These are phyloP conservation scores for Colletotrichum brevisporum DNA, from an alignment of 2,329 filamentous ascomycete species.

Conservation along the genomic window DNA sequence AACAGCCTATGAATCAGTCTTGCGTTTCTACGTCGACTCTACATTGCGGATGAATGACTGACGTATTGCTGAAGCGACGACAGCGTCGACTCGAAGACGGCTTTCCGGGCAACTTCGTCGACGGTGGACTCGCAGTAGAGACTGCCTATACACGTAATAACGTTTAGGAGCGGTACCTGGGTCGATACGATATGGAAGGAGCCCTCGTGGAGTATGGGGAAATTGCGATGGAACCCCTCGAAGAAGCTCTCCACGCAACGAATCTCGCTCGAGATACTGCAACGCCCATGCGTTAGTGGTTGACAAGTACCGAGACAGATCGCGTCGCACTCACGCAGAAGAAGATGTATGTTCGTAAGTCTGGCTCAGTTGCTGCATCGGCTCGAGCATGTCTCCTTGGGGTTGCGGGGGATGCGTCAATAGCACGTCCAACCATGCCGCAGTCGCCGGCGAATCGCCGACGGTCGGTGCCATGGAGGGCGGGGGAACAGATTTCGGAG, in stretches of 20 bases:
- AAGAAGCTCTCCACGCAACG: constrained; percentile 30
- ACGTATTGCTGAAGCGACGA: constrained; percentile 28
- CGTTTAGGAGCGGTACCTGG: constrained; percentile 24
- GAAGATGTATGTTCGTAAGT: constrained; percentile 11
- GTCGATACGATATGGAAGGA: constrained; percentile 32
- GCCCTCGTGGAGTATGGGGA: constrained; percentile 18
- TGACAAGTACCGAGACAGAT: background rate
- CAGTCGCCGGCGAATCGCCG: constrained; percentile 17
- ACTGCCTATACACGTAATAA: constrained; percentile 27
- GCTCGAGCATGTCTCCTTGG: constrained; percentile 12
- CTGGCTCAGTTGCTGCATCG: constrained; percentile 10
- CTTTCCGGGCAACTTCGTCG: constrained; percentile 11
- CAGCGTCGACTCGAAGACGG: constrained; percentile 22
- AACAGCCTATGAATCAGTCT: background rate
- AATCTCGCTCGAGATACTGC: constrained; percentile 21
- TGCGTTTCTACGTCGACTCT: too few species aligned
- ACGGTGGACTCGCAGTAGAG: constrained; percentile 29
- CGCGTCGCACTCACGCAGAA: background rate
- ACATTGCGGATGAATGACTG: background rate
- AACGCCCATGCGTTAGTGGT: background rate
- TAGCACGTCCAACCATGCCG: constrained; percentile 28
- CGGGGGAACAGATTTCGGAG: constrained; percentile 13
- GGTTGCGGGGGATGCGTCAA: constrained; percentile 20
- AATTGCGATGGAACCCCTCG: constrained; percentile 26
- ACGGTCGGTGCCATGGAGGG: constrained; percentile 6